These are phyloP conservation scores for Hypoxylon sp. DNA, from an alignment of 2,329 filamentous ascomycete genomes.

Conservation along the genomic window DNA sequence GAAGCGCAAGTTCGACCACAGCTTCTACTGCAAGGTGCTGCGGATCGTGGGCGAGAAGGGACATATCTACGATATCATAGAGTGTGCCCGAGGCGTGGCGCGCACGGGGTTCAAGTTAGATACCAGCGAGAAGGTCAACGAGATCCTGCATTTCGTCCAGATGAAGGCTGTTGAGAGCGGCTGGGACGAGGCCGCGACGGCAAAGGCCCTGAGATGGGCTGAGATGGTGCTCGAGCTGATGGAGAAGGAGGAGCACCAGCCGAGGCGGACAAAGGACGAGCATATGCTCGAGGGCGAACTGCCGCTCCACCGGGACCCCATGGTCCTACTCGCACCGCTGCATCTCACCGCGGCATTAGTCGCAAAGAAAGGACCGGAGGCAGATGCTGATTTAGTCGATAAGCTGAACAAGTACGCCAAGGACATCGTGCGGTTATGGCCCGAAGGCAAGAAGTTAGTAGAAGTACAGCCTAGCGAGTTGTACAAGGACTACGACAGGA, in stretches of 20 bases:
- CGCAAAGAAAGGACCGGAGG: constrained; percentile 51
- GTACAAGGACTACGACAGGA: constrained; percentile 48
- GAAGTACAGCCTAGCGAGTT: constrained; percentile 56
- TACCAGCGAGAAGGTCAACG: constrained; percentile 59
- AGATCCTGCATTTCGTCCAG: constrained; percentile 59
- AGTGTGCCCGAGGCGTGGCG: constrained; percentile 63
- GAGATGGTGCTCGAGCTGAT: constrained; percentile 66
- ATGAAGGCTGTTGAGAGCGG: constrained; percentile 59
- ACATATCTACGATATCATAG: constrained; percentile 63
- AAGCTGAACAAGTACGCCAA: constrained; percentile 58
- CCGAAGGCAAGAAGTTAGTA: constrained; percentile 56
- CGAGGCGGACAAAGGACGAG: constrained; percentile 36
- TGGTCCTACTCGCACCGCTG: constrained; percentile 60
- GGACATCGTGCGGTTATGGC: constrained; percentile 60
- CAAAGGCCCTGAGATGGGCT: constrained; percentile 62
- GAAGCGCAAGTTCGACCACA: constrained; percentile 56
- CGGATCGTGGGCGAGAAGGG: constrained; percentile 60
- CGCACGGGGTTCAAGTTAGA: constrained; percentile 64
- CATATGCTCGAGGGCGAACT: constrained; percentile 38
- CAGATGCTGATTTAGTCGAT: constrained; percentile 50
- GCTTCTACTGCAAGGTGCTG: constrained; percentile 59
- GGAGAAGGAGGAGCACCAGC: constrained; percentile 60
- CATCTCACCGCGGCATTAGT: constrained; percentile 61
- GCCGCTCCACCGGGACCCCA: constrained; percentile 60
- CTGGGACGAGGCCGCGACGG: constrained; percentile 57